A percentile compares a stretch with the other conserved stretches of the same genome.
Evolutionary conservation across 2,329 filamentous ascomycete species (phyloP).

Genomic region (Trichoderma sp.): DNA sequence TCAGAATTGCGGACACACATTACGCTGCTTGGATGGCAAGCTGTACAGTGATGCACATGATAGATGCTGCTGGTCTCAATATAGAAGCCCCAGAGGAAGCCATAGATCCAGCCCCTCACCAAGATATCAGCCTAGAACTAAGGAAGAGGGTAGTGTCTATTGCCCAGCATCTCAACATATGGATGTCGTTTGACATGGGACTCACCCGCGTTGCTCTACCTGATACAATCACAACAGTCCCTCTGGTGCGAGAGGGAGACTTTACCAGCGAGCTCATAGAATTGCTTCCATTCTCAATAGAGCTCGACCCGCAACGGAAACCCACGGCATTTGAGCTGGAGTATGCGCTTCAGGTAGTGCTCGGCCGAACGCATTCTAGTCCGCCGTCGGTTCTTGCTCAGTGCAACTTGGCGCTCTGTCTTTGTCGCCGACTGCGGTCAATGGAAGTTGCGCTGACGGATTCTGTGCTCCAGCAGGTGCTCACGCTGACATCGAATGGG

Average conservation of each 20-base stretch:
- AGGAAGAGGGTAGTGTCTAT: slow-evolving; percentile 2
- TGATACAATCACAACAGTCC: not conserved
- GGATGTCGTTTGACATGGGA: slow-evolving; percentile 13
- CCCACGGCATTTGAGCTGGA: not conserved
- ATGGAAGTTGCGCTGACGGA: slow-evolving; percentile 1
- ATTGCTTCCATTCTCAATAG: not conserved
- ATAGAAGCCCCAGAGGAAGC: not conserved
- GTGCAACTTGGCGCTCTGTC: slow-evolving; percentile 5
- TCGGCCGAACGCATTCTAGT: not conserved
- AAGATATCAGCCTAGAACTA: not conserved
- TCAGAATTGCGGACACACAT: not conserved
- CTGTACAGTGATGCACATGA: slow-evolving; percentile 11
- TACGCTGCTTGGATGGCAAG: slow-evolving; percentile 9
- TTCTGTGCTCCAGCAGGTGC: slow-evolving; percentile 1
- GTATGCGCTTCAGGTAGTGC: not conserved
- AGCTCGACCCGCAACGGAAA: not conserved
- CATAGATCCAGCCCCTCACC: not conserved
- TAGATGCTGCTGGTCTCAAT: not conserved
- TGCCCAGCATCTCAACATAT: slow-evolving; percentile 1
- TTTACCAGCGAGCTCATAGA: not conserved
- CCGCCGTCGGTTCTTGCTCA: slow-evolving; percentile 5
- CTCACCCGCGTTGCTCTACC: not conserved
- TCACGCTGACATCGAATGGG: not conserved
- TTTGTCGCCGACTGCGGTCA: not conserved
- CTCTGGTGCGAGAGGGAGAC: not conserved